phyloP scores from a whole-genome alignment of 2,329 filamentous ascomycete species.

The Endoconidiophora laricicola region DNA sequence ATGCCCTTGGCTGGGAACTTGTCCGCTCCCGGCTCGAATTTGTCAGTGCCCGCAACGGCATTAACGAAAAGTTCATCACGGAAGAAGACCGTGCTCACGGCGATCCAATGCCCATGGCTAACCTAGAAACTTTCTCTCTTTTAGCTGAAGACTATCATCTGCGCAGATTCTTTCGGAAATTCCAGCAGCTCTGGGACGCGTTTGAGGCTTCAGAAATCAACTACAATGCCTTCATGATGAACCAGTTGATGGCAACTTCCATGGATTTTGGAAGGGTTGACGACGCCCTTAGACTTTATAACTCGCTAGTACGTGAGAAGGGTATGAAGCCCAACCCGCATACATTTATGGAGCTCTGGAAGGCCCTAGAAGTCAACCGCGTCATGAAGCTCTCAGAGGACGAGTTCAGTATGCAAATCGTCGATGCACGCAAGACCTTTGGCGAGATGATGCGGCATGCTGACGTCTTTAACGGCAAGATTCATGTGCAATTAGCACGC shows the following conservation, averaged over 20 bases:
- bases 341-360: slow-evolving; percentile 54
- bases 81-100: neutral
- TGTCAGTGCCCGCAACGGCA: slow-evolving; percentile 30
- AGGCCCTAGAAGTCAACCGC: slow-evolving; percentile 35
- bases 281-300: slow-evolving; percentile 39
- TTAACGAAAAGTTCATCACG: neutral
- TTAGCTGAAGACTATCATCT: slow-evolving; percentile 56
- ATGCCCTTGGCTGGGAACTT: slow-evolving; percentile 60
- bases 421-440: slow-evolving; percentile 27
- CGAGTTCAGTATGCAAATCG: slow-evolving; percentile 19
- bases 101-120: slow-evolving; percentile 38
- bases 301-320: slow-evolving; percentile 31
- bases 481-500: slow-evolving; percentile 31
- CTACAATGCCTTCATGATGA: slow-evolving; percentile 61
- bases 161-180: slow-evolving; percentile 38
- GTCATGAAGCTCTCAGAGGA: slow-evolving; percentile 22
- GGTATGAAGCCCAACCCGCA: slow-evolving; percentile 44
- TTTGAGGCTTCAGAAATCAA: slow-evolving; percentile 47
- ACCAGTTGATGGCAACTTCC: slow-evolving; percentile 55
- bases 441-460: slow-evolving; percentile 32
- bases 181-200: slow-evolving; percentile 44
- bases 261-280: slow-evolving; percentile 40
- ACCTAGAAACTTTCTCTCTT: slow-evolving; percentile 61
- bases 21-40: slow-evolving; percentile 49
- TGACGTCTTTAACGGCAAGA: slow-evolving; percentile 24